Conservation (phyloP, 78 protist genomes). For the Pelomyxa schiedti region DNA sequence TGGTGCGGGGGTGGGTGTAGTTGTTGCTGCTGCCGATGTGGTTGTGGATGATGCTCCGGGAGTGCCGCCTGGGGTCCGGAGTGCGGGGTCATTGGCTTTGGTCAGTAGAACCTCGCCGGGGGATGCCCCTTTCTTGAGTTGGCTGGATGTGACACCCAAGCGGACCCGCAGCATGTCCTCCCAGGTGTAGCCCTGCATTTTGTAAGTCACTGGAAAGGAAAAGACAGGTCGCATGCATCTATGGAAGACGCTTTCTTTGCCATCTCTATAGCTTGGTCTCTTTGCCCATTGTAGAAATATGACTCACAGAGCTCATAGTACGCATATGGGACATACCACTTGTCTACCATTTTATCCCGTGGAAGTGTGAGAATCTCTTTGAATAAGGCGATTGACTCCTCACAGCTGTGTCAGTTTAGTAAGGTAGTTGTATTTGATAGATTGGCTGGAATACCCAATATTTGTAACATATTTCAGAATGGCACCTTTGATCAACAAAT, state of each 20-base stretch:
- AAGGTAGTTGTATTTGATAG: too few species aligned
- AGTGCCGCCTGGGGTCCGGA: too few species aligned
- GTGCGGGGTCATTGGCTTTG: too few species aligned
- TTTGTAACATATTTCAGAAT: constrained; percentile 5
- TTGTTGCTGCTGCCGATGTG: too few species aligned
- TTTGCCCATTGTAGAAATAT: constrained; percentile 16
- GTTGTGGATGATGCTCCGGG: too few species aligned
- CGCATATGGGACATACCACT: constrained; percentile 23
- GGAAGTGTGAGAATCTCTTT: constrained; percentile 17
- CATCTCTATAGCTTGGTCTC: not conserved
- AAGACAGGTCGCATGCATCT: too few species aligned
- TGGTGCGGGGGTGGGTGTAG: too few species aligned
- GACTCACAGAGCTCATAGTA: constrained; percentile 35
- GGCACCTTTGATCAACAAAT: constrained; percentile 22
- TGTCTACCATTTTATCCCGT: constrained; percentile 4
- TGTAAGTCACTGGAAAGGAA: too few species aligned
- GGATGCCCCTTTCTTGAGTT: constrained; percentile 17
- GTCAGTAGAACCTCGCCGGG: not conserved
- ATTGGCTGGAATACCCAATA: too few species aligned
- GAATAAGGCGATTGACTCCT: constrained; percentile 26
- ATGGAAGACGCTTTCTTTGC: too few species aligned
- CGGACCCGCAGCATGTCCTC: constrained; percentile 36
- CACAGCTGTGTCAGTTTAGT: constrained; percentile 12
- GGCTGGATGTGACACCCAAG: constrained; percentile 29
- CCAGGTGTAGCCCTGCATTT: constrained; percentile 32